Evolutionary conservation across 805 yeast genomes (phyloP), one percentile per base, ranked within the genome.

Genomic region (Candida boleticola): DNA sequence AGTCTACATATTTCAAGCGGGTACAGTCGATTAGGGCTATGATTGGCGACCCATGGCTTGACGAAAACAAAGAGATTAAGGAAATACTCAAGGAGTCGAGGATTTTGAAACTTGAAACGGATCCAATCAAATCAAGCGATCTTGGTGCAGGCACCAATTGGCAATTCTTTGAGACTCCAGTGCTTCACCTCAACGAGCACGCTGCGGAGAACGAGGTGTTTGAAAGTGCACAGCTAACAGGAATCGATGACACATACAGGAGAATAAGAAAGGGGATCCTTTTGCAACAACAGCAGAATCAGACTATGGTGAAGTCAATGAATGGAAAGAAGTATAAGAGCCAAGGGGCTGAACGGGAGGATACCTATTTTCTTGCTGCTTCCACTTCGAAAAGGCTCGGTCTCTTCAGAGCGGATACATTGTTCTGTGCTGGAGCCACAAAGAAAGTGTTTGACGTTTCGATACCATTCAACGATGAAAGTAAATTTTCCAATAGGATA

Each of bases 351-450:
- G 16, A 5, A 7, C 6, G 13, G 34, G 27, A 30, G 5, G 44
- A 40, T 29, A 32, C 37, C 13, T 16, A 17, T 2, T 45, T 55
- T 18, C 43, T 58, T 3, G 46, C 76, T 6, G 66, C 70, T 1
- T 71, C 83, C 0, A 76, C 83, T 0, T 65, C 69, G 4, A 50
- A 61, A 21, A 61, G 64, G 33, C 47, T 74, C 11, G 81, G 75
- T 0, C 53, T 80, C 20, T 73, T 76, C 48, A 60, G 72, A 20
- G 63, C 64, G 0, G 72, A 73, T 38, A 63, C 68, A 9, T 58
- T 80, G 18, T 64, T 73, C 27, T 77, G 82, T 51, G 72, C 67
- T 48, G 68, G 77, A 3, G 67, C 77, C 1, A 71, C 79, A 1
- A 57, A 66, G 3, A 55, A 64, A 18, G 53, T 77, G 1, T 78